These are phyloP conservation scores for Boletellus ananiceps DNA, from an alignment of 768 basidiomycete genomes.

Conservation along the genomic window DNA sequence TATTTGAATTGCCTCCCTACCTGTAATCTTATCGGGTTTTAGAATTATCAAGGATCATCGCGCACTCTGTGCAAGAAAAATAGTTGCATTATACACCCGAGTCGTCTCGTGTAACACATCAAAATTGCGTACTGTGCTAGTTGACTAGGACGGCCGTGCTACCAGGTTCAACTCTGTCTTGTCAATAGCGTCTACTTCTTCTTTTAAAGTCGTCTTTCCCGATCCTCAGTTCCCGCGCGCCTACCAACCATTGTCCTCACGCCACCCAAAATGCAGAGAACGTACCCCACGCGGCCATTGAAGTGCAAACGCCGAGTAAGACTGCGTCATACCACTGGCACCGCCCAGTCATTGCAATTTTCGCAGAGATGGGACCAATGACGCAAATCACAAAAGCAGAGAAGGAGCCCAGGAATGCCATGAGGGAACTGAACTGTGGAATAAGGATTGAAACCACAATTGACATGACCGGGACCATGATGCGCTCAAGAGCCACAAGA, in stretches of 20 bases:
- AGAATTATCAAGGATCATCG: conserved; percentile 76
- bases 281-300: conserved; percentile 81
- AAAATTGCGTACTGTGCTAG: not conserved
- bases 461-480: conserved; percentile 52
- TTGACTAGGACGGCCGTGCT: not conserved
- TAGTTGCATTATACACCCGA: conserved; percentile 13
- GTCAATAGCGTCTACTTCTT: not conserved
- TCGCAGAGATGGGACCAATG: conserved; percentile 72
- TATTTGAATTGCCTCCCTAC: not conserved
- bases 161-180: too few relatives aligned
- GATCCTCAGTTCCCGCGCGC: not conserved
- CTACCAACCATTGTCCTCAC: conserved; percentile 9
- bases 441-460: conserved; percentile 69
- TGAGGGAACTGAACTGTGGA: conserved; percentile 76
- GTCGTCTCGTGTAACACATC: conserved; percentile 4
- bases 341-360: conserved; percentile 51
- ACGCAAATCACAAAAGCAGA: conserved; percentile 73
- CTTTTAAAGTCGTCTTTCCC: not conserved
- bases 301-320: conserved; percentile 46
- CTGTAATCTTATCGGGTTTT: conserved; percentile 1
- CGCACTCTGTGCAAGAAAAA: conserved; percentile 61
- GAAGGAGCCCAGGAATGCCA: conserved; percentile 92
- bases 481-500: conserved; percentile 51
- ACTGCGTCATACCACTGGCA: conserved; percentile 49
- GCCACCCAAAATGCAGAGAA: conserved; percentile 51